Evolutionary conservation across 2,329 filamentous ascomycete genomes (phyloP), one percentile per base, ranked within the genome.

Genomic region (Botrytis paeoniae): DNA sequence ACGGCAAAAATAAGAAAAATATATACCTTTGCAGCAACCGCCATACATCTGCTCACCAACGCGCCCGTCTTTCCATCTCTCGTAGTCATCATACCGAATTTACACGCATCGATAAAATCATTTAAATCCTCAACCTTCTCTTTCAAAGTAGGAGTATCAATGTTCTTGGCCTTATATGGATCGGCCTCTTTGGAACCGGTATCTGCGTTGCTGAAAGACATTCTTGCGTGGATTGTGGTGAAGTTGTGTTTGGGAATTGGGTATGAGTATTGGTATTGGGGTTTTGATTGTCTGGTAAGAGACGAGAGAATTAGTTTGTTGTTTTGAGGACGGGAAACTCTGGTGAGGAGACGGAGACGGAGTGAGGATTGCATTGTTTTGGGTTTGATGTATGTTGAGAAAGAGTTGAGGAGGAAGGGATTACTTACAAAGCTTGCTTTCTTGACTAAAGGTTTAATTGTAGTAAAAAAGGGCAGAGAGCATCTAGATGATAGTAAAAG

Each of bases 1-100:
- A 18, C 12, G 12, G 18, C 3, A 57, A 32, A 59, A 59, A 54
- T 3, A 60, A 35, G 12, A 29, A 61, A 61, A 39, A 20, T 0
- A 54, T 14, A 25, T 29, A 94, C 93, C 83, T 92, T 92, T 22
- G 89, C 93, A 25, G 93, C 93, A 22, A 97, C 82, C 8, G 93
- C 93, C 94, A 97, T 97, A 82, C 91, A 93, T 76, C 94, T 87
- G n/a, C 92, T 95, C 7, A 92, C 90, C 22, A 97, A 85, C 68
- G 90, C 86, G 20, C 91, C 91, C 0, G 86, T 88, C 51, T 86
- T 85, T 3, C 87, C 85, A 66, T 91, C 89, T 68, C 90, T 87
- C 35, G 94, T 97, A 14, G 94, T 96, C 89, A 97, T 90, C 91
- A 97, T 93, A 82, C 92, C 93, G 81, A 94, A 97, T 83, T 97